Evolutionary conservation across 2,329 filamentous ascomycete species (phyloP), one percentile per base, ranked within the genome.

Genomic region (Tolypocladium album): DNA sequence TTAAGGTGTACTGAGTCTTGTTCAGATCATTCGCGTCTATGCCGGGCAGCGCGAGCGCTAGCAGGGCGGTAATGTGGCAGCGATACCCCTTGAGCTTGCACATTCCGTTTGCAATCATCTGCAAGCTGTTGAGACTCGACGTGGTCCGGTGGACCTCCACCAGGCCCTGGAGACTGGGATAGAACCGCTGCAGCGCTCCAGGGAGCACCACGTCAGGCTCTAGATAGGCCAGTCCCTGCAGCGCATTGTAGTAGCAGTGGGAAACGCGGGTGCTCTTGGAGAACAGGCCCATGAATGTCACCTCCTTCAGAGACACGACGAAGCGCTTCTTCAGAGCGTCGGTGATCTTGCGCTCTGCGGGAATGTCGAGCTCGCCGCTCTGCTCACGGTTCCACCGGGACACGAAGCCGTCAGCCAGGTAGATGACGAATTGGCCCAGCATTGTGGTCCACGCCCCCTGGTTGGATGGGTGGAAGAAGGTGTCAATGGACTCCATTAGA

Each of bases 381-480:
- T 89, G 88, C 75, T 99, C 94, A 58, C 93, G 86, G 70, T 99
- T 97, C 92, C 92, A 99, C 58, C 94, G 87, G 76, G 96, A 94
- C 52, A 99, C 90, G 72, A 99, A 99, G 68, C 96, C 92, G 71
- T 99, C 94, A 2, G 92, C 88, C 7, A 99, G 80, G 73, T 96
- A 96, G 71, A 92, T 92, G 6, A 94, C 90, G 59, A 99, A 80
- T 73, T 97, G 93, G 3, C 92, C 88, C 52, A 99, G 78, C 64
- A 93, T 89, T 67, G 86, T 91, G 1, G 93, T 96, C 94, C 94
- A 99, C 17, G 79, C 79, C 17, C 94, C 94, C 58, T 93, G 90
- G 72, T 99, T 99, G 2, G 94, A 99, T 2, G 94, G 94, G 68
- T 99, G 94, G 79, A 97, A 99, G 74, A 99, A 99, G 0, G 94